A percentile compares a stretch with the other conserved stretches of the same genome.
Evolutionary conservation across 495 filamentous ascomycete genomes (phyloP).

Genomic region (Penicillium verhagenii): DNA sequence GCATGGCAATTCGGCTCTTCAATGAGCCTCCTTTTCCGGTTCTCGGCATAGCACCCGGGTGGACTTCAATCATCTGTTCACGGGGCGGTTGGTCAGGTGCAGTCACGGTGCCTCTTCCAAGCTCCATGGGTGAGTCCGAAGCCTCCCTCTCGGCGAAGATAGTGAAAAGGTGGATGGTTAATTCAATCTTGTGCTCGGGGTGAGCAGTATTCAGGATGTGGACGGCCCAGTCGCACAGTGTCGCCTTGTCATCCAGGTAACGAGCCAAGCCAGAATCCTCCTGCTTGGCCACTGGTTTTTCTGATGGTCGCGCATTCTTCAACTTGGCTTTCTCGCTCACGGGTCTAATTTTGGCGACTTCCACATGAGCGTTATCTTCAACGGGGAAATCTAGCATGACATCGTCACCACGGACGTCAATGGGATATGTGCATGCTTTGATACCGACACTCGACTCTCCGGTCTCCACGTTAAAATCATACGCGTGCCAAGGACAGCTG

Average conservation of each 20-base stretch:
- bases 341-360: constrained; percentile 37
- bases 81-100: constrained; percentile 48
- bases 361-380: constrained; percentile 19
- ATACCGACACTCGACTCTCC: constrained; percentile 54
- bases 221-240: constrained; percentile 52
- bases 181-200: constrained; percentile 53
- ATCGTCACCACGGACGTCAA: constrained; percentile 38
- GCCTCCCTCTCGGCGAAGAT: constrained; percentile 42
- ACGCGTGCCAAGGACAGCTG: constrained; percentile 57
- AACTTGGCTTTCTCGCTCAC: constrained; percentile 52
- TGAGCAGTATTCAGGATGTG: constrained; percentile 51
- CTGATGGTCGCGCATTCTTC: constrained; percentile 34
- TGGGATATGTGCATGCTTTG: constrained; percentile 52
- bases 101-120: constrained; percentile 37
- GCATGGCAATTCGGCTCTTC: constrained; percentile 51
- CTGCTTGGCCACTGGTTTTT: constrained; percentile 7
- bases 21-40: constrained; percentile 44
- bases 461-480: constrained; percentile 57
- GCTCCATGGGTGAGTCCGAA: constrained; percentile 43
- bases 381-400: constrained; percentile 35
- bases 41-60: constrained; percentile 43
- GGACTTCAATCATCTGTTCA: constrained; percentile 40
- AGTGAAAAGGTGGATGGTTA: constrained; percentile 48
- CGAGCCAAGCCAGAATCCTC: constrained; percentile 20
- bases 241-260: constrained; percentile 46